phyloP scores from a whole-genome alignment of 495 filamentous ascomycete species.

The Usnea hakonensis region DNA sequence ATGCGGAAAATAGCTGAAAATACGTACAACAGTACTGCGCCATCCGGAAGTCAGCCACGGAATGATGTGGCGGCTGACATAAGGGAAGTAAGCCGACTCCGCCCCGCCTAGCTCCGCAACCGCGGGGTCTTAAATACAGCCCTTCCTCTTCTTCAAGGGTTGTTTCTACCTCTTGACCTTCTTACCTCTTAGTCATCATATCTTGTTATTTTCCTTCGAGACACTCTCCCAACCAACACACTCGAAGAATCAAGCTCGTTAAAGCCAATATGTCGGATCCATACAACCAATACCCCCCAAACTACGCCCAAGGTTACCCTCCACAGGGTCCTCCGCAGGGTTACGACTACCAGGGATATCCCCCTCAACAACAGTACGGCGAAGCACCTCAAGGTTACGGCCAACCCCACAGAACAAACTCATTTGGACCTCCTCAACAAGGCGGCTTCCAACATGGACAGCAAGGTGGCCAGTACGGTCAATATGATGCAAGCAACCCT shows the following conservation, averaged over 20 bases:
- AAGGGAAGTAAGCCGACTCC: background rate
- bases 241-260: background rate
- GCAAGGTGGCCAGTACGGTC: slow-evolving; percentile 27
- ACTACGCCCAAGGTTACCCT: slow-evolving; percentile 29
- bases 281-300: slow-evolving; percentile 37
- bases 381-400: slow-evolving; percentile 30
- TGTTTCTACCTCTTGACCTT: too few species aligned
- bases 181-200: background rate
- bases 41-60: background rate
- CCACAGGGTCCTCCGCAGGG: slow-evolving; percentile 22
- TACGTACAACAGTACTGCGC: too few species aligned
- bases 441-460: slow-evolving; percentile 43
- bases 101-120: background rate
- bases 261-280: slow-evolving; percentile 40
- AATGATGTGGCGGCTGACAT: background rate
- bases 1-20: too few species aligned
- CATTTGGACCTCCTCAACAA: slow-evolving; percentile 40
- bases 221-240: background rate
- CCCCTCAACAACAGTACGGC: slow-evolving; percentile 27
- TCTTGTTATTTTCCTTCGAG: background rate
- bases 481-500: slow-evolving; percentile 30
- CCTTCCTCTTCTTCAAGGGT: background rate
- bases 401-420: slow-evolving; percentile 33
- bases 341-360: slow-evolving; percentile 27
- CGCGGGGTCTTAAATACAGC: background rate